Evolutionary conservation across 2,329 filamentous ascomycete genomes (phyloP).

Genomic region (Aspergillus proliferans): DNA sequence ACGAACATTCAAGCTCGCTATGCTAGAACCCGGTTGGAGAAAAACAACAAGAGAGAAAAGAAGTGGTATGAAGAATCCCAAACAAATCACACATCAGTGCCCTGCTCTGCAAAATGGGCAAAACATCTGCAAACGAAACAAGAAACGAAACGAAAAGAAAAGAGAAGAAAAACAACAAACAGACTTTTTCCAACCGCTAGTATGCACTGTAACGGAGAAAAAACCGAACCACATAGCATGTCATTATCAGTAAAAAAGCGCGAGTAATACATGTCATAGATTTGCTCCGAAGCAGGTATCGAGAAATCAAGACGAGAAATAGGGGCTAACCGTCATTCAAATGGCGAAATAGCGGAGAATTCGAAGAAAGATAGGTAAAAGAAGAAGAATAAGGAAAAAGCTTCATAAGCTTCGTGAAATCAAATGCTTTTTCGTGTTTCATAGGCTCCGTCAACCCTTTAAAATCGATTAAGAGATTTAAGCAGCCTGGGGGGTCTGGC

Average conservation of each 20-base stretch:
- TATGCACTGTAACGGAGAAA: constrained; percentile 32
- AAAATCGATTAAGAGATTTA: constrained; percentile 17
- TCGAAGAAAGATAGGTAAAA: too few relatives aligned
- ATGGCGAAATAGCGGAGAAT: neutral
- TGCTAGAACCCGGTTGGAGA: constrained; percentile 20
- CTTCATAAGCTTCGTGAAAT: constrained; percentile 1
- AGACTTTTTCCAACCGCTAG: constrained; percentile 40
- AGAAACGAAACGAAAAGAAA: constrained; percentile 15
- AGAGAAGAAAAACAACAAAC: constrained; percentile 23
- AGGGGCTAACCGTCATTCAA: constrained; percentile 11
- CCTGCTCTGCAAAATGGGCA: constrained; percentile 1
- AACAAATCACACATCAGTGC: constrained; percentile 14
- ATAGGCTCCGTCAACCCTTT: too few relatives aligned
- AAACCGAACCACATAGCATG: constrained; percentile 33
- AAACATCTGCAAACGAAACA: constrained; percentile 9
- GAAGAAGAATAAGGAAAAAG: constrained; percentile 1
- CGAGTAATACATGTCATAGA: constrained; percentile 34
- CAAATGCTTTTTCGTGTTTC: neutral
- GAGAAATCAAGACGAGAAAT: constrained; percentile 16
- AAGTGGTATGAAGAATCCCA: constrained; percentile 11
- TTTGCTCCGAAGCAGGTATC: constrained; percentile 10
- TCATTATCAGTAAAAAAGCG: constrained; percentile 30
- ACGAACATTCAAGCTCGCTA: constrained; percentile 32
- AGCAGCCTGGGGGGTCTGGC: constrained; percentile 39
- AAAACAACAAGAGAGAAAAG: constrained; percentile 13